Base-by-base conservation (phyloP, 257 asterid species). In the Fraxinus quadrangulata region DNA sequence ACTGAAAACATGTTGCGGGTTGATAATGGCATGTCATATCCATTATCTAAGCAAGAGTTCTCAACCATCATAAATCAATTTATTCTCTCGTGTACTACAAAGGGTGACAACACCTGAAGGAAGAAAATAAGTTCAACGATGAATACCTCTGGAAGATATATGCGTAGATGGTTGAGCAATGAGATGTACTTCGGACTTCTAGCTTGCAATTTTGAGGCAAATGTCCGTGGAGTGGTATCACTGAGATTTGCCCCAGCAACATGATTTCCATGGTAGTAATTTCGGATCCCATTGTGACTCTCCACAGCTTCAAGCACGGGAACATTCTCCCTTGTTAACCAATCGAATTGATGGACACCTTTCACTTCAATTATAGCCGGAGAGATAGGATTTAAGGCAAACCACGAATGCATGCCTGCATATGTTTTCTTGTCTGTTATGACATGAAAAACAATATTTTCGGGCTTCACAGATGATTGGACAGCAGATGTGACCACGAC, bases 371-470 rank as follows among this genome's bases (percentile, higher is more conserved):
- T 84, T 75, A 92, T 87, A 74, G 98, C 99, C 63, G 98, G 97
- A 83, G 87, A 83, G 74, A 89, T 71, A 26, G 96, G 87, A 87
- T 95, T 92, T 84, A 95, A 78, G 36, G 99, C 99, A 61, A 95
- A 95, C 99, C 99, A 95, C 31, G 99, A 91, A 84, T 95, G 99
- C 98, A 95, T 95, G 86, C 96, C 98, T 21, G 99, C 94, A 81
- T 91, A 95, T 75, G 98, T 95, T 92, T 95, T 95, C 89, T 95
- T 95, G 92, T 95, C 98, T 8, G 98, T 96, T 75, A 96, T 88
- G 89, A 96, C 97, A 81, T 96, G 99, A 88, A 96, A 96, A 84
- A 96, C 91, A 77, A 93, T 86, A 84, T 86, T 96, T 83, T 86
- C 96, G 71, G 99, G 98, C 61, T 84, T 82, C 40, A 81, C 75